phyloP scores from a whole-genome alignment of 1,284 basidiomycete species.

The Cutaneotrichosporon sp. region DNA sequence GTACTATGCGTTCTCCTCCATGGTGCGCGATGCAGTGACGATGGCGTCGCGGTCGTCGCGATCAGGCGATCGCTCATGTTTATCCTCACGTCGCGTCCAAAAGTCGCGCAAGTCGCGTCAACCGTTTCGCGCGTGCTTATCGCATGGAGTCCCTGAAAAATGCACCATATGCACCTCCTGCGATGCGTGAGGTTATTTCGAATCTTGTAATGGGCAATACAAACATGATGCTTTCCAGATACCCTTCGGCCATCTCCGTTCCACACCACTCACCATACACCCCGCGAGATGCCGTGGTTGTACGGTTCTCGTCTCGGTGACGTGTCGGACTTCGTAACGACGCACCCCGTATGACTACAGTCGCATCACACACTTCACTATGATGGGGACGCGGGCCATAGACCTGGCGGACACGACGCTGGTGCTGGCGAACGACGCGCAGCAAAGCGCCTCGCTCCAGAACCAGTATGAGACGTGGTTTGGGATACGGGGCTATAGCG shows the following conservation, averaged over 20 bases:
- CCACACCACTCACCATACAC: background rate
- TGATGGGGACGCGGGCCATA: background rate
- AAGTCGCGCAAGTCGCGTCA: background rate
- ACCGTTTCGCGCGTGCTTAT: background rate
- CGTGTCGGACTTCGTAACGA: no score
- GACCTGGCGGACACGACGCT: slow-evolving; percentile 20
- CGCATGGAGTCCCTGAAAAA: no score
- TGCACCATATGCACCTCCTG: no score
- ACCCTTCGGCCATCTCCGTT: no score
- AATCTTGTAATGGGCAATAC: no score
- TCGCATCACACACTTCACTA: no score
- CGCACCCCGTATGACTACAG: no score
- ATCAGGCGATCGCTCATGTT: background rate
- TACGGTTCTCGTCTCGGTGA: no score
- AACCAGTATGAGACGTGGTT: slow-evolving; percentile 10
- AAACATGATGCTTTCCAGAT: no score
- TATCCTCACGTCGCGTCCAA: background rate
- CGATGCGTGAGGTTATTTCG: no score
- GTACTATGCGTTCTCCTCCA: background rate
- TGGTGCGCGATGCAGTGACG: background rate
- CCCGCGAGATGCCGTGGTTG: no score
- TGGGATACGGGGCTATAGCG: background rate
- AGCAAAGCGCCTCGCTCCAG: slow-evolving; percentile 3
- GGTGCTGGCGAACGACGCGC: slow-evolving; percentile 15
- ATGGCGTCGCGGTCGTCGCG: background rate